phyloP scores from a whole-genome alignment of 306 rosid species.

The Comarum palustre region DNA sequence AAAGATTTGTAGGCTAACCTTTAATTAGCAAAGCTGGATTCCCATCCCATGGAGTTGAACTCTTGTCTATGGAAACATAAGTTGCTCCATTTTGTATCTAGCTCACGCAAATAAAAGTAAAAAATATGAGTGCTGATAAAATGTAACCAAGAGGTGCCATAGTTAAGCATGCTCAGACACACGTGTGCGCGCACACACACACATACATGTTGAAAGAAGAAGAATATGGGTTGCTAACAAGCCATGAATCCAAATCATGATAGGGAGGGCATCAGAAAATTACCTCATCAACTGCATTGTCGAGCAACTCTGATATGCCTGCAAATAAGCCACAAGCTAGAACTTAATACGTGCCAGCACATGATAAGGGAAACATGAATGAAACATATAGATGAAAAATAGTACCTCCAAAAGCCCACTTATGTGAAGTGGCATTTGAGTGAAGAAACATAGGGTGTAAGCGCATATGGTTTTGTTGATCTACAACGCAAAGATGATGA shows the following conservation, averaged over 20 bases:
- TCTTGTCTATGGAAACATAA: conserved; percentile 76
- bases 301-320: conserved; percentile 92
- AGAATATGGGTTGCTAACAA: neutral
- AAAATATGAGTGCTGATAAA: conserved; percentile 23
- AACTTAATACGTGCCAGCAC: neutral
- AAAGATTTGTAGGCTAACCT: conserved; percentile 36
- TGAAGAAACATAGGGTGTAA: conserved; percentile 94
- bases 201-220: neutral
- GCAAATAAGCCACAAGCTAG: conserved; percentile 25
- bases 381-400: conserved; percentile 20
- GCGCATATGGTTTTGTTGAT: conserved; percentile 58
- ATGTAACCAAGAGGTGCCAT: neutral
- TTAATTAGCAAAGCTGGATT: conserved; percentile 74
- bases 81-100: conserved; percentile 94
- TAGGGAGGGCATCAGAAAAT: neutral
- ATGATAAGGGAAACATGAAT: neutral
- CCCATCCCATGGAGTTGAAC: conserved; percentile 65
- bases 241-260: neutral
- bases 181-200: too few species aligned
- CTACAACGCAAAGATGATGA: conserved; percentile 38
- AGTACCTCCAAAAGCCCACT: conserved; percentile 96
- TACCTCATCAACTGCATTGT: conserved; percentile 96
- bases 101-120: conserved; percentile 29
- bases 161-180: neutral
- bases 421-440: conserved; percentile 97